Evolutionary conservation across 768 basidiomycete species (phyloP).

Genomic region (Boletus insuetus): DNA sequence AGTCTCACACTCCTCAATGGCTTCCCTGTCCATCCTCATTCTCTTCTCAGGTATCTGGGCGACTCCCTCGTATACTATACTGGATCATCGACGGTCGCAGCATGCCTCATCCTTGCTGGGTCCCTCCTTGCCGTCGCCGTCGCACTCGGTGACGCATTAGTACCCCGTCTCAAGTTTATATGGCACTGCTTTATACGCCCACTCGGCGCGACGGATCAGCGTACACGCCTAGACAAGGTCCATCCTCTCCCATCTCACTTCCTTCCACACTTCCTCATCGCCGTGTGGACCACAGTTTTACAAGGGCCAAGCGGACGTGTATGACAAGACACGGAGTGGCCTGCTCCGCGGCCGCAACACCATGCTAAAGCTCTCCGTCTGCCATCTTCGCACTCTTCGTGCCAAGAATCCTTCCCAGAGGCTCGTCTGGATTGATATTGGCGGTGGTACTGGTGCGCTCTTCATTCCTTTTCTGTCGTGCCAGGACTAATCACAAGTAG

Average conservation of each 20-base stretch:
- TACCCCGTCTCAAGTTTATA: conserved; percentile 44
- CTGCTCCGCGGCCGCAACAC: conserved; percentile 69
- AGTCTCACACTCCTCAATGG: background rate
- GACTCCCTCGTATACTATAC: conserved; percentile 25
- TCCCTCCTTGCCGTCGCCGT: conserved; percentile 20
- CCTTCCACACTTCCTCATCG: background rate
- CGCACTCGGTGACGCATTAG: conserved; percentile 26
- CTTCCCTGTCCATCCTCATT: background rate
- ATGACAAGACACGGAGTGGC: conserved; percentile 61
- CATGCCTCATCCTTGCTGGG: conserved; percentile 26
- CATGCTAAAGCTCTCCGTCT: conserved; percentile 65
- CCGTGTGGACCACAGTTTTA: conserved; percentile 47
- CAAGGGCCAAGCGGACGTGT: conserved; percentile 65
- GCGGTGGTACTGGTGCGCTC: conserved; percentile 61
- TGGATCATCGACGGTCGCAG: conserved; percentile 28
- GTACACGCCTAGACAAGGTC: conserved; percentile 45
- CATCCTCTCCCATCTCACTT: background rate
- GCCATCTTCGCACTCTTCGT: conserved; percentile 53
- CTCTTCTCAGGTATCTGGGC: conserved; percentile 11
- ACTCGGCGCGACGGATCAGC: conserved; percentile 39
- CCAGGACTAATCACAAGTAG: background rate
- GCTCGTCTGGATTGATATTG: conserved; percentile 76
- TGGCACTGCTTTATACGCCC: conserved; percentile 52
- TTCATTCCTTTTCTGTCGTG: background rate
- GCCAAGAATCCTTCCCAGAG: conserved; percentile 39